Evolutionary conservation across 1,284 basidiomycete species (phyloP).

Genomic region (Puccinia novopanici): DNA sequence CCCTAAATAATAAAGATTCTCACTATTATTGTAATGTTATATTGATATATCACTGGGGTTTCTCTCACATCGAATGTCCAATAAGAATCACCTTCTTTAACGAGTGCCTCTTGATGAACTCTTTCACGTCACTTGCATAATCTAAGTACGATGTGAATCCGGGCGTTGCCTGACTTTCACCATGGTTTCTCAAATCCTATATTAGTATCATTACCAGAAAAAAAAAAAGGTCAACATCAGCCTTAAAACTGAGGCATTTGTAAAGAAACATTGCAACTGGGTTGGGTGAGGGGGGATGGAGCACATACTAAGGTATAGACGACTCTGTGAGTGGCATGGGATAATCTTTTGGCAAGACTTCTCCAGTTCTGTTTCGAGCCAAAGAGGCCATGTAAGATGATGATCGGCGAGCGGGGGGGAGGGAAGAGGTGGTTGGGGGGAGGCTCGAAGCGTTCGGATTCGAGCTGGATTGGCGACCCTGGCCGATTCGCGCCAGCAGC

Average conservation of each 20-base stretch:
- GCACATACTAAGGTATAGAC: slow-evolving; percentile 38
- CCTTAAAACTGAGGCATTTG: no score
- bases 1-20: slow-evolving; percentile 27
- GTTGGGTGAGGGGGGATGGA: neutral
- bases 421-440: neutral
- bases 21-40: neutral
- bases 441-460: slow-evolving; percentile 42
- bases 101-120: slow-evolving; percentile 28
- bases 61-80: slow-evolving; percentile 49
- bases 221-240: neutral
- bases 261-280: neutral
- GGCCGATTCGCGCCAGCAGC: neutral
- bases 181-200: slow-evolving; percentile 51
- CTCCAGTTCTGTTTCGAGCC: slow-evolving; percentile 51
- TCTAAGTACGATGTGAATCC: slow-evolving; percentile 43
- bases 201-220: neutral
- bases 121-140: slow-evolving; percentile 42
- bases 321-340: slow-evolving; percentile 1
- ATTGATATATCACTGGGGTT: neutral
- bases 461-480: neutral
- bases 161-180: slow-evolving; percentile 40
- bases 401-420: neutral
- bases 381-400: slow-evolving; percentile 51
- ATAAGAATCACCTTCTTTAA: slow-evolving; percentile 39
- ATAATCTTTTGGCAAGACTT: slow-evolving; percentile 33